phyloP scores from a whole-genome alignment of 2,329 filamentous ascomycete genomes.

The Aureobasidium sp. region DNA sequence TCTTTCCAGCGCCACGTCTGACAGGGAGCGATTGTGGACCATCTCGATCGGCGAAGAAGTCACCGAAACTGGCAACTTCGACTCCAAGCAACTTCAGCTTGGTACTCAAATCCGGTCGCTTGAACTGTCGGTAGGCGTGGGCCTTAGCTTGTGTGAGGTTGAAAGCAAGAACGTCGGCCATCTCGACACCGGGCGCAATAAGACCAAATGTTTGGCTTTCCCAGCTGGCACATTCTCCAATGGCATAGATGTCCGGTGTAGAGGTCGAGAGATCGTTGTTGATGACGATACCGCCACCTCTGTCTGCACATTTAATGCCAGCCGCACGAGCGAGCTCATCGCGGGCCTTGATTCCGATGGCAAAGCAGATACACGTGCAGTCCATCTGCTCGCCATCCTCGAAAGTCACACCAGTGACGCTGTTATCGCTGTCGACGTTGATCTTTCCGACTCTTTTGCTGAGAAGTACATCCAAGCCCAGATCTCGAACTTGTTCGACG shows the following conservation, averaged over 20 bases:
- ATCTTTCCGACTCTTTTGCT: constrained; percentile 66
- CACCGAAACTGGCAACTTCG: constrained; percentile 86
- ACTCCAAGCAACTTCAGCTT: constrained; percentile 86
- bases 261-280: constrained; percentile 61
- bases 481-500: constrained; percentile 65
- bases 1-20: constrained; percentile 39
- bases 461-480: constrained; percentile 75
- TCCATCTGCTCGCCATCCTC: constrained; percentile 71
- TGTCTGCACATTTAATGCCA: constrained; percentile 62
- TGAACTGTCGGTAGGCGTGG: constrained; percentile 62
- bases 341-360: constrained; percentile 74
- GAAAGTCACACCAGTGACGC: constrained; percentile 65
- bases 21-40: constrained; percentile 68
- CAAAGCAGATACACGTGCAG: constrained; percentile 79
- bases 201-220: constrained; percentile 78
- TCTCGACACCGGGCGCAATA: constrained; percentile 82
- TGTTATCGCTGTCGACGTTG: constrained; percentile 56
- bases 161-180: constrained; percentile 86
- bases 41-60: constrained; percentile 85
- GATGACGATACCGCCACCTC: constrained; percentile 69
- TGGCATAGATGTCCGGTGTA: constrained; percentile 65
- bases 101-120: constrained; percentile 77
- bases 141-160: constrained; percentile 77
- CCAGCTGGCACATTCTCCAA: constrained; percentile 89
- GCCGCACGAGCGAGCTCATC: constrained; percentile 65